phyloP scores from a whole-genome alignment of 345 rosid species.

The Adansonia digitata region DNA sequence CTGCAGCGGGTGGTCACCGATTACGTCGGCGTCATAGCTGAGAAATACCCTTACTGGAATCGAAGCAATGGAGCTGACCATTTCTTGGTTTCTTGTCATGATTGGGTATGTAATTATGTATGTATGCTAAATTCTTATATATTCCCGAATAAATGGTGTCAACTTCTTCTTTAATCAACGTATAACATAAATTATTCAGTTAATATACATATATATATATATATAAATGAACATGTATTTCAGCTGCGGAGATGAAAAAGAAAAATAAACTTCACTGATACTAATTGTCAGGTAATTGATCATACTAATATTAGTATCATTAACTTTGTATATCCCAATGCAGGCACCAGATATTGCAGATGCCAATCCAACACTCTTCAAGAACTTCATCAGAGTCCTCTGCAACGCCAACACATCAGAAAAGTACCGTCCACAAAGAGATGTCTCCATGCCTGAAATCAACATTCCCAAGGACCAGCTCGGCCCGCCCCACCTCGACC shows the following conservation, averaged over 20 bases:
- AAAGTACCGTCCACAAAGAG: conserved; percentile 53
- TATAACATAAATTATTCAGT: too few relatives aligned
- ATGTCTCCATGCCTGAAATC: conserved; percentile 52
- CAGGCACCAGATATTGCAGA: conserved; percentile 38
- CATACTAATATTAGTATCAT: too few relatives aligned
- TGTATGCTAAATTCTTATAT: too few relatives aligned
- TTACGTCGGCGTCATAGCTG: conserved; percentile 30
- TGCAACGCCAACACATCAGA: conserved; percentile 64
- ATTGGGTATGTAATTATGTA: conserved; percentile 37
- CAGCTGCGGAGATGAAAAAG: too few relatives aligned
- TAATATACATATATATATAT: too few relatives aligned
- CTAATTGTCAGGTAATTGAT: too few relatives aligned
- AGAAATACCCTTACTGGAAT: conserved; percentile 58
- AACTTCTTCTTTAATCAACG: too few relatives aligned
- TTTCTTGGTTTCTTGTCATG: conserved; percentile 56
- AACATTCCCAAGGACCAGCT: conserved; percentile 23
- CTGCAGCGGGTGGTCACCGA: conserved; percentile 20
- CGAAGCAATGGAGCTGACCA: conserved; percentile 55
- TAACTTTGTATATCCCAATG: background rate
- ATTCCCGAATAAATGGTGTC: too few relatives aligned
- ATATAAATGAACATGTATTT: too few relatives aligned
- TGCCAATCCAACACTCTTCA: conserved; percentile 28
- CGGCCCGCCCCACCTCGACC: conserved; percentile 13
- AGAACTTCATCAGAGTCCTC: conserved; percentile 33
- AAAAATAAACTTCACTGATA: too few relatives aligned